Conservation (phyloP, 306 rosid genomes). For the Begonia peltatifolia region DNA sequence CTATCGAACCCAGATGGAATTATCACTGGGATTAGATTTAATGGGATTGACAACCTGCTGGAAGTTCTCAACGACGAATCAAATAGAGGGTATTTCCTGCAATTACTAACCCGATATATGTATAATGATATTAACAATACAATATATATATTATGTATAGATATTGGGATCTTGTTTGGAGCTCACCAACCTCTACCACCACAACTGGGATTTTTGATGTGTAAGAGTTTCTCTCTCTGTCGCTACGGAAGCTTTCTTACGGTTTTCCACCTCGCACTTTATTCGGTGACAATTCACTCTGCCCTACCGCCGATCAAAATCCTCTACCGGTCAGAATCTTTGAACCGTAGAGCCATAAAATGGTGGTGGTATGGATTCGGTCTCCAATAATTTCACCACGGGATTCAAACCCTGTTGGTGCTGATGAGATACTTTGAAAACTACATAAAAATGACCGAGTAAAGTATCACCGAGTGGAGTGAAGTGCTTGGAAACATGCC, state of each 20-base stretch:
- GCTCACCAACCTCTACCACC: conserved; percentile 29
- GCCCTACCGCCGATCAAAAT: no score
- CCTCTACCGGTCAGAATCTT: no score
- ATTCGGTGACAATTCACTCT: no score
- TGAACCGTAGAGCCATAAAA: no score
- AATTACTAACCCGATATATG: not conserved
- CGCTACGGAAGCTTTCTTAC: not conserved
- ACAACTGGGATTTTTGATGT: conserved; percentile 54
- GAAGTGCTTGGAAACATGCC: no score
- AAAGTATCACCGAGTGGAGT: no score
- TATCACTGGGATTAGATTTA: conserved; percentile 20
- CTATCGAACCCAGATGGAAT: conserved; percentile 33
- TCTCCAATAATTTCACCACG: no score
- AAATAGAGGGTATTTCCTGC: conserved; percentile 22
- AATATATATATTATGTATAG: conserved; percentile 14
- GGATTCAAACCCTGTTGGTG: no score
- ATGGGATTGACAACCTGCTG: conserved; percentile 25
- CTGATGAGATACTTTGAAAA: no score
- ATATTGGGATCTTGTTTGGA: conserved; percentile 96
- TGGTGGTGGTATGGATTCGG: no score
- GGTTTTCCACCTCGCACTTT: no score
- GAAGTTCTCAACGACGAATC: conserved; percentile 18
- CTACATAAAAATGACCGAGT: no score
- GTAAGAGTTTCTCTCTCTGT: conserved; percentile 19
- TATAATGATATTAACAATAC: not conserved